These are phyloP conservation scores for Cudoniella acicularis DNA, from an alignment of 495 filamentous ascomycete species.

Conservation along the genomic window DNA sequence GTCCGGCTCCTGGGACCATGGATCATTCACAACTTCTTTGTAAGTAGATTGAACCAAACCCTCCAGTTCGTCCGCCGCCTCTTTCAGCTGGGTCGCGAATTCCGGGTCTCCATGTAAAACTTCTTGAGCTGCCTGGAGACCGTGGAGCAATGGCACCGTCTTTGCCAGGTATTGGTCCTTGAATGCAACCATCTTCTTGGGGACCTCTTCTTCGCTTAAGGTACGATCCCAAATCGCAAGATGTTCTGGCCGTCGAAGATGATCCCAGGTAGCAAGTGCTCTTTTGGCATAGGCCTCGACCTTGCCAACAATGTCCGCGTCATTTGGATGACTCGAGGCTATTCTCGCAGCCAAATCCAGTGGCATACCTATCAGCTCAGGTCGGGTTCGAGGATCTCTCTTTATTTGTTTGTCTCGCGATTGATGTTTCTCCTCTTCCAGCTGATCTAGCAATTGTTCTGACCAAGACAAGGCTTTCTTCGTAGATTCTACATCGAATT, in stretches of 20 bases:
- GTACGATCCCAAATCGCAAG: too few species aligned
- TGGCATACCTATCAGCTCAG: constrained; percentile 40
- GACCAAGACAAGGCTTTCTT: constrained; percentile 29
- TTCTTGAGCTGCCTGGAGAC: not conserved
- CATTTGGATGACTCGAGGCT: constrained; percentile 29
- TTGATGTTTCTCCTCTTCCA: constrained; percentile 47
- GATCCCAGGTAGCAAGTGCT: constrained; percentile 30
- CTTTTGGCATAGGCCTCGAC: constrained; percentile 37
- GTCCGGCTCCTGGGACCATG: too few species aligned
- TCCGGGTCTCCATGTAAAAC: constrained; percentile 22
- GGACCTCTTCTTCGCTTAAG: not conserved
- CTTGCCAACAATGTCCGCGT: constrained; percentile 31
- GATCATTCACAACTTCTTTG: not conserved
- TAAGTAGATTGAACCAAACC: not conserved
- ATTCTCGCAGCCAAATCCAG: constrained; percentile 42
- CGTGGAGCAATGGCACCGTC: not conserved
- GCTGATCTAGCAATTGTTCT: constrained; percentile 44
- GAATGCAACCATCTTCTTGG: not conserved
- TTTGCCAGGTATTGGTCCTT: not conserved
- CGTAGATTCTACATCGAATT: constrained; percentile 31
- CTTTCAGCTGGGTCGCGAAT: constrained; percentile 9
- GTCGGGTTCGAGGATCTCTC: constrained; percentile 33
- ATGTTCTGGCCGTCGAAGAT: too few species aligned
- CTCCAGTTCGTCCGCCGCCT: constrained; percentile 11
- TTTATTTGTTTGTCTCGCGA: not conserved